phyloP scores from a whole-genome alignment of 2,329 filamentous ascomycete species.

The Colletotrichum cordylinicola region DNA sequence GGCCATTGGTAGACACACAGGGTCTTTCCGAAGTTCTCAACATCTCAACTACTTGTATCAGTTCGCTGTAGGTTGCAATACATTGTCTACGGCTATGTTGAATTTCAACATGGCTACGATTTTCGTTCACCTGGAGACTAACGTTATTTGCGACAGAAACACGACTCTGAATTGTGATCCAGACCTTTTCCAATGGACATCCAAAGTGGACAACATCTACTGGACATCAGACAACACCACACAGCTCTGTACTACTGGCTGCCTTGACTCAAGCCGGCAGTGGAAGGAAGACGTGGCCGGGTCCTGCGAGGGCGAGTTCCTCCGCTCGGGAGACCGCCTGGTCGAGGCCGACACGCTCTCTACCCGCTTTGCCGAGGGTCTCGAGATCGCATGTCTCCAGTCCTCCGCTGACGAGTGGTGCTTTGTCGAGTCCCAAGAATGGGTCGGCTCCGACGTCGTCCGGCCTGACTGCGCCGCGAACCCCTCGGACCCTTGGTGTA shows the following conservation, averaged over 20 bases:
- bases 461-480: background rate
- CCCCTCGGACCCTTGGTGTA: background rate
- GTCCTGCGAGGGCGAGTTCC: background rate
- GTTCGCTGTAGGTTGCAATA: too few species aligned
- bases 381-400: background rate
- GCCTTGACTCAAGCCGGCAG: background rate
- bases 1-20: too few species aligned
- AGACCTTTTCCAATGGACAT: background rate
- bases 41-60: too few species aligned
- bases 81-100: too few species aligned
- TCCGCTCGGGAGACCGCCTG: background rate
- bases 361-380: background rate
- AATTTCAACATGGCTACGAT: too few species aligned
- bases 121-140: too few species aligned
- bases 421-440: background rate
- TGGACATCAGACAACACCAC: background rate
- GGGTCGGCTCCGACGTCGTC: background rate
- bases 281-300: background rate
- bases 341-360: background rate
- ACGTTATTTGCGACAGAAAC: background rate
- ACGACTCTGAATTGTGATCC: background rate
- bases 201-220: background rate
- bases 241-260: background rate
- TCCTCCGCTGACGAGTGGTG: background rate
- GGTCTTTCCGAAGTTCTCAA: too few species aligned